Evolutionary conservation across 345 rosid genomes (phyloP).

Genomic region (Eucalyptus sp.): DNA sequence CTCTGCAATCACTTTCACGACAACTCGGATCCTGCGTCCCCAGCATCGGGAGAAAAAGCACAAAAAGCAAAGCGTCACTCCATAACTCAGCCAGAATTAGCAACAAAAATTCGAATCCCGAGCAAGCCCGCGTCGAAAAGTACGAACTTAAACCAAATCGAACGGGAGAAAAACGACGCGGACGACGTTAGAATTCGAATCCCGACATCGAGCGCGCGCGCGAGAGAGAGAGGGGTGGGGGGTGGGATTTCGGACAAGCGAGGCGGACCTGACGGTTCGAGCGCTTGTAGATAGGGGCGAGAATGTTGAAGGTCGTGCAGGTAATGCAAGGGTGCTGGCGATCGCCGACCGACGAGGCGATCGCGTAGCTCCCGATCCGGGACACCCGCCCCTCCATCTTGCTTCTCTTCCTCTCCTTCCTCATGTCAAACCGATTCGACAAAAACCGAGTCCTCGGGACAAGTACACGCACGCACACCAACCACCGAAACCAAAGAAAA

Average conservation of each 20-base stretch:
- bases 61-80: background rate
- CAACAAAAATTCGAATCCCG: background rate
- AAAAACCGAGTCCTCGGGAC: background rate
- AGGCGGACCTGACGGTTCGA: conserved; percentile 29
- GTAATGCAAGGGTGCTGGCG: conserved; percentile 69
- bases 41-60: background rate
- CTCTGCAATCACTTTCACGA: conserved; percentile 70
- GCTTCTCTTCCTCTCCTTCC: background rate
- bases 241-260: no score
- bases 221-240: background rate
- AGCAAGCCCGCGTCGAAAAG: background rate
- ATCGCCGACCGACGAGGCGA: conserved; percentile 61
- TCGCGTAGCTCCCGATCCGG: conserved; percentile 83
- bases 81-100: background rate
- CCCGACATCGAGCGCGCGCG: background rate
- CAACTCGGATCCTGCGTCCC: conserved; percentile 44
- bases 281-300: conserved; percentile 88
- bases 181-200: background rate
- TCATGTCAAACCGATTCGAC: background rate
- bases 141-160: background rate
- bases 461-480: no score
- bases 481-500: no score
- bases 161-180: background rate
- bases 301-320: conserved; percentile 80
- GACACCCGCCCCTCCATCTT: conserved; percentile 31